Evolutionary conservation across 306 rosid species (phyloP).

Genomic region (Morella rubra): DNA sequence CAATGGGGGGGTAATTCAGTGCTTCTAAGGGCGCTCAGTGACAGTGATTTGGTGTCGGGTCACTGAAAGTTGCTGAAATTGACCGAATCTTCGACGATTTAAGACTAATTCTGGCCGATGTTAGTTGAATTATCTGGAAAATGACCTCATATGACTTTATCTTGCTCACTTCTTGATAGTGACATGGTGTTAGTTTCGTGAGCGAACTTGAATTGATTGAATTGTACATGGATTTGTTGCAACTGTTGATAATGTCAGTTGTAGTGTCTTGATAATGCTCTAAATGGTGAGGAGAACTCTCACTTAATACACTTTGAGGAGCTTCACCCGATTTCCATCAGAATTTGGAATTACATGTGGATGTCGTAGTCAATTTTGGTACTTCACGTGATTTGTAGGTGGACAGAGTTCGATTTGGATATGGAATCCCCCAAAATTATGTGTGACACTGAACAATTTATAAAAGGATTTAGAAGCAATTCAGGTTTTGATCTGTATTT

Average conservation of each 20-base stretch:
- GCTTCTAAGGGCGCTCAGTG: no score
- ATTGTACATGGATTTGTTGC: background rate
- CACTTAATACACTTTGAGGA: background rate
- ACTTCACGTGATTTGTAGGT: background rate
- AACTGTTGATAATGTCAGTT: background rate
- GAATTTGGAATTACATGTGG: background rate
- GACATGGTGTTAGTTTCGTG: background rate
- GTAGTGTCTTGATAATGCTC: background rate
- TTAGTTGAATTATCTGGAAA: constrained; percentile 6
- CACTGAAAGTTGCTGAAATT: background rate
- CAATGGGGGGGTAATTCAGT: background rate
- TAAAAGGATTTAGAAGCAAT: background rate
- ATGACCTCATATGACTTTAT: background rate
- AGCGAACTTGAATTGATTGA: background rate
- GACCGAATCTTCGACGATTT: constrained; percentile 11
- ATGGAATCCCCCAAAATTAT: background rate
- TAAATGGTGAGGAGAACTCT: background rate
- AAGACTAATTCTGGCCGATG: background rate
- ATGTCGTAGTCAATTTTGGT: background rate
- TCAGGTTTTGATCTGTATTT: background rate
- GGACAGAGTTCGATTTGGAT: background rate
- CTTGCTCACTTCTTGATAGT: background rate
- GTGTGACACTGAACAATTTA: background rate
- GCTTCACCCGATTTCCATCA: background rate
- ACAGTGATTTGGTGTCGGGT: background rate